Base-by-base conservation (phyloP, 164 flowering plant genomes). In the Vitis riparia region DNA sequence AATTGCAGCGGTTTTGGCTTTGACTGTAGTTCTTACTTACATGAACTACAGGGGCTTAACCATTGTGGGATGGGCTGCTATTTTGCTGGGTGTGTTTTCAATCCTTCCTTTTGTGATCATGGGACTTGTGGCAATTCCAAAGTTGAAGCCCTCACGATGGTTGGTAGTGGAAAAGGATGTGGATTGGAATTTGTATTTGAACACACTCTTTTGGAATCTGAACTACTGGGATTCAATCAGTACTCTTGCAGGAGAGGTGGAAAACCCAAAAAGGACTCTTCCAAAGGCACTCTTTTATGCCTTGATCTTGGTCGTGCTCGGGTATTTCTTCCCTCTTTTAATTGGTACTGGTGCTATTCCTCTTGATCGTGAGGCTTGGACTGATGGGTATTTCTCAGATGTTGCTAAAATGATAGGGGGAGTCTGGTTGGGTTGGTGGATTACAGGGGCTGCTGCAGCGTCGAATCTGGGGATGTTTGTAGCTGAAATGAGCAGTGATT, bases 211-310 rank as follows among this genome's bases (percentile, higher is more conserved):
- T 66, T 86, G 90, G 90, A 86, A 86, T 71, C 69, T 86, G 71
- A 86, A 86, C 63, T 86, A 84, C 17, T 86, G 90, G 90, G 88
- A 86, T 66, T 84, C 88, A 2, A 78, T 85, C 17, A 87, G 90
- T 67, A 87, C 90, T 19, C 75, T 85, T 27, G 80, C 84, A 2
- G 90, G 90, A 11, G 90, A 87, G 78, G 88, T 87, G 52, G 74
- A 77, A 1, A 75, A 87, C 73, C 90, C 85, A 2, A 82, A 74
- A 67, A 83, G 65, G 63, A 83, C 88, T 49, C 79, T 87, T 12
- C 88, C 90, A 11, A 78, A 72, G 73, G 79, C 90, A 16, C 73
- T 86, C 55, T 73, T 78, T 67, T 85, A 75, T 72, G 88, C 88
- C 7, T 32, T 87, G 23, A 80, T 83, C 49, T 68, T 85, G 63